Base-by-base conservation (phyloP, 164 flowering plant genomes). In the Santalum album region DNA sequence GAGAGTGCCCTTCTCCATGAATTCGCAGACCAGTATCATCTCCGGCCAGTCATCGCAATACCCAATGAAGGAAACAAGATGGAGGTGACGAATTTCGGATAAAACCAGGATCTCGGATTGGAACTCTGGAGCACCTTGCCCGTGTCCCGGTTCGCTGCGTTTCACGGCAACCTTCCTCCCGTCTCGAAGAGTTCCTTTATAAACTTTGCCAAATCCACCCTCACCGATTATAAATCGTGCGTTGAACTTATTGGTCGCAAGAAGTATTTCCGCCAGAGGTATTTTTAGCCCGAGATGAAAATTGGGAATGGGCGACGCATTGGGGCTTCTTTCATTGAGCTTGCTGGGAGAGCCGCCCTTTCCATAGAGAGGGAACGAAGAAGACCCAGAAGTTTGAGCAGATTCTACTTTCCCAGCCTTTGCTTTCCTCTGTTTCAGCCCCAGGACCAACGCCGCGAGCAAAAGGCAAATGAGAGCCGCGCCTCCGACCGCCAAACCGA, bases 131-230 rank as follows among this genome's bases (percentile, higher is more conserved):
- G 54, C 11, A 15, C 78, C 75, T 43, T 74, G 78, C 0, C 67
- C 67, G 15, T 47, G 59, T 5, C 66, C 68, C 19, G 69, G 57
- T 20, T 68, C 49, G 34, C 73, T 58, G 34, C 78, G 56, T 40
- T 74, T 74, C 25, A 75, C 65, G 20, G 78, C 78, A 6, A 75
- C 75, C 51, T 65, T 62, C 19, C 12, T 25, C 15, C 70, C 71
- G 42, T 53, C 48, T 18, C 49, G n/a, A 10, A 68, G 46, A 21
- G 46, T 48, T 11, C 75, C 72, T 45, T 44, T 62, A 36, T 70
- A 74, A 18, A 71, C 75, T 61, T 68, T 74, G 16, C 78, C 78
- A 36, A 68, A 74, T 17, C 78, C 75, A 1, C 75, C 78, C 44
- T 51, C 60, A 2, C 78, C 78, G 27, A 71, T 58, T 27, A 69